phyloP scores from a whole-genome alignment of 495 filamentous ascomycete genomes.

The Penicillium alfredii region DNA sequence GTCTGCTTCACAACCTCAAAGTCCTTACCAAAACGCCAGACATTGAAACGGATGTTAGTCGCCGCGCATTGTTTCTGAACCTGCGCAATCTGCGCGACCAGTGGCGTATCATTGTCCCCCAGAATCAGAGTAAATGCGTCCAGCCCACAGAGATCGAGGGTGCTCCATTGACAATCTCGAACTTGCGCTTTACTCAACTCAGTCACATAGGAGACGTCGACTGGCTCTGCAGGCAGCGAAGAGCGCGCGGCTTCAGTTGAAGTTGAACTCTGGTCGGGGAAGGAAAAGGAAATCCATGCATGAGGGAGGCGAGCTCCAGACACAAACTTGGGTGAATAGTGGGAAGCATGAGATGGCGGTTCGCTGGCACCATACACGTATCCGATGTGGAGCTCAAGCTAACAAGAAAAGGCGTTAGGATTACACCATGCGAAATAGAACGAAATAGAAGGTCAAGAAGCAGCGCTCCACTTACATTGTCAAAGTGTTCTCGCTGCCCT shows the following conservation, averaged over 20 bases:
- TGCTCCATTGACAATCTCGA: conserved; percentile 16
- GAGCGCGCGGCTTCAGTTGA: background rate
- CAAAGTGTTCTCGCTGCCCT: conserved; percentile 24
- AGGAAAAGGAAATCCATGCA: conserved; percentile 19
- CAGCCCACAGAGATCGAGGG: conserved; percentile 19
- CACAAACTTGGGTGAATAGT: conserved; percentile 16
- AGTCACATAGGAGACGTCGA: conserved; percentile 17
- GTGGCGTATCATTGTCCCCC: conserved; percentile 1
- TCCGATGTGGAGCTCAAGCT: conserved; percentile 26
- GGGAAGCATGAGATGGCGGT: conserved; percentile 19
- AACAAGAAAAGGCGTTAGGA: too few species aligned
- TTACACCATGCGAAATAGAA: too few species aligned
- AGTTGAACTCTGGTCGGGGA: background rate
- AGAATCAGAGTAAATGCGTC: conserved; percentile 16
- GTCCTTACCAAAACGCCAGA: conserved; percentile 3
- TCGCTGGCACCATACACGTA: conserved; percentile 23
- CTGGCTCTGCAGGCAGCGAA: background rate
- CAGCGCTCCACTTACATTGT: conserved; percentile 14
- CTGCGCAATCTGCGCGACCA: background rate
- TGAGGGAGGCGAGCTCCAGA: conserved; percentile 22
- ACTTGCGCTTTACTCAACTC: conserved; percentile 12
- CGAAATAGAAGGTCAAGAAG: background rate
- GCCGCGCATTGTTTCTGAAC: conserved; percentile 1
- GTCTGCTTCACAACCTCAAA: conserved; percentile 2
- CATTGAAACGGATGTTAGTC: background rate